Percentiles rank a stretch among this genome's conserved stretches.
These are phyloP conservation scores for Suillus hirtellus DNA, from an alignment of 768 basidiomycete genomes.

Conservation along the genomic window DNA sequence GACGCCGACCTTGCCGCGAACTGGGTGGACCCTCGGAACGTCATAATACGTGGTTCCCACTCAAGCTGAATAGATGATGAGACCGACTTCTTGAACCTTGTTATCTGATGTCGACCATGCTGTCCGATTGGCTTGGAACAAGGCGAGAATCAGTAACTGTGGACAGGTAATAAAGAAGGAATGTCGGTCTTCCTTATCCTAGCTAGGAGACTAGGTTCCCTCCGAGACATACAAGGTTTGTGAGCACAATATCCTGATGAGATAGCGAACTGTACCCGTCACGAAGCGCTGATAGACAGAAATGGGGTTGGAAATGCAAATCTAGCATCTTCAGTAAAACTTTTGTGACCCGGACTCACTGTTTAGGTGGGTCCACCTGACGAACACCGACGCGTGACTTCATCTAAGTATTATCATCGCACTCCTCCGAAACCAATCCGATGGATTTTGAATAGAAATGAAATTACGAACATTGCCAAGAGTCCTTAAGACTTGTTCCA, in stretches of 20 bases:
- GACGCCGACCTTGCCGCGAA: neutral
- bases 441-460: neutral
- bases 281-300: no score
- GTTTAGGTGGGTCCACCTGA: neutral
- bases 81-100: neutral
- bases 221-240: neutral
- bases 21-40: neutral
- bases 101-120: neutral
- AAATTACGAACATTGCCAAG: neutral
- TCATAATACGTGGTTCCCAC: neutral
- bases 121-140: neutral
- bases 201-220: neutral
- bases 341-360: neutral
- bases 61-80: neutral
- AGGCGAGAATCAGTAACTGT: neutral
- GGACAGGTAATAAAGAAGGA: neutral
- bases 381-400: neutral
- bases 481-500: neutral
- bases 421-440: neutral
- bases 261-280: neutral
- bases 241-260: neutral
- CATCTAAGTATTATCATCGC: neutral
- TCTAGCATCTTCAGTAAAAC: neutral
- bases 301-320: neutral
- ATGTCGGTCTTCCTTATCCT: neutral